phyloP scores from a whole-genome alignment of 1,284 basidiomycete species.

The Agaricales sp. region DNA sequence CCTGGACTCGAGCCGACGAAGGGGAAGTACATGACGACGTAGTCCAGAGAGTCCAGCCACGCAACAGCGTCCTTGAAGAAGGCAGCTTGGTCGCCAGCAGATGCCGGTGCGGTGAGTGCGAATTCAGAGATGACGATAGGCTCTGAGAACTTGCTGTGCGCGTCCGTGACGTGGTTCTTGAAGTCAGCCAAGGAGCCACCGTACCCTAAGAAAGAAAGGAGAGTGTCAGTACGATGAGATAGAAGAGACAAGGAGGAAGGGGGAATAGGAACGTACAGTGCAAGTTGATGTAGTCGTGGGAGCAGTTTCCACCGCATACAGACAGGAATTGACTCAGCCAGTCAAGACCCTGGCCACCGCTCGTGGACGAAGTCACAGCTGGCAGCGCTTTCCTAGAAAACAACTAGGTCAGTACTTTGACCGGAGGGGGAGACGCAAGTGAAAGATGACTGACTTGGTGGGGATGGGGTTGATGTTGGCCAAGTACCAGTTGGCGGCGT shows the following conservation, averaged over 20 bases:
- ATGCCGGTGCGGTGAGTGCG: conserved; percentile 18
- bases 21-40: conserved; percentile 24
- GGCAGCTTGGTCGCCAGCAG: conserved; percentile 19
- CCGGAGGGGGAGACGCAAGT: not conserved
- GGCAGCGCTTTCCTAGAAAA: conserved; percentile 14
- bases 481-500: conserved; percentile 11
- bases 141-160: conserved; percentile 18
- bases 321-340: conserved; percentile 13
- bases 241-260: not conserved
- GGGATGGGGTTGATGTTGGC: conserved; percentile 8
- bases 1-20: conserved; percentile 21
- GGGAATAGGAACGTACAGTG: conserved; percentile 1
- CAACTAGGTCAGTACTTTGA: conserved; percentile 9
- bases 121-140: conserved; percentile 20
- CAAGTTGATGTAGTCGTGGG: conserved; percentile 17
- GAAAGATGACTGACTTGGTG: not conserved
- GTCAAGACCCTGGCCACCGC: conserved; percentile 13
- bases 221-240: conserved; percentile 6
- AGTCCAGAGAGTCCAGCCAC: conserved; percentile 20
- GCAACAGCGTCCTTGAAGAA: conserved; percentile 22
- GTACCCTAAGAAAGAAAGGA: conserved; percentile 3
- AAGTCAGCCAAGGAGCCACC: conserved; percentile 17
- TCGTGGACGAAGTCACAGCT: conserved; percentile 12
- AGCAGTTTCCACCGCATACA: conserved; percentile 14
- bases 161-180: conserved; percentile 16